These are phyloP conservation scores for Sarcodon aspratus DNA, from an alignment of 768 basidiomycete genomes.

Conservation along the genomic window DNA sequence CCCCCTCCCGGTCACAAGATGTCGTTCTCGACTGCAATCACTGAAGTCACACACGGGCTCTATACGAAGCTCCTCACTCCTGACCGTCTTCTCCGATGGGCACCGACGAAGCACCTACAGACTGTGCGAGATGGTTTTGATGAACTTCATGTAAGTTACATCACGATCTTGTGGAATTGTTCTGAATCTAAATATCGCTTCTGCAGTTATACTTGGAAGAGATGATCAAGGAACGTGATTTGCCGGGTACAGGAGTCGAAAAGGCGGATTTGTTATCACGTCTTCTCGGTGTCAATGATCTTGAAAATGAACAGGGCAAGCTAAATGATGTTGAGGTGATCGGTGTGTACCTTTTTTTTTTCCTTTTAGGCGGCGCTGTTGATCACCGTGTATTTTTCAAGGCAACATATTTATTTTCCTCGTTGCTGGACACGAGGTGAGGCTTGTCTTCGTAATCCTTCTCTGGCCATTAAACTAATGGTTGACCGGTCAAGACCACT, in stretches of 20 bases:
- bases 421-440: conserved; percentile 49
- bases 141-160: conserved; percentile 16
- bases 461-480: too few relatives aligned
- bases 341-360: conserved; percentile 10
- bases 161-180: not conserved
- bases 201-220: conserved; percentile 34
- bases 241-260: conserved; percentile 22
- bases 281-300: conserved; percentile 37
- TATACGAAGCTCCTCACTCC: conserved; percentile 16
- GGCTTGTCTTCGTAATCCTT: not conserved
- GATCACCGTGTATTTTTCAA: not conserved
- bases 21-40: conserved; percentile 20
- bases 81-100: conserved; percentile 11
- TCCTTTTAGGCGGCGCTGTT: too few relatives aligned
- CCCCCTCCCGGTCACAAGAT: conserved; percentile 27
- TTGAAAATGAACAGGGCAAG: conserved; percentile 13
- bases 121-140: conserved; percentile 12
- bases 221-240: conserved; percentile 38
- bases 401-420: conserved; percentile 30
- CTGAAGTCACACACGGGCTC: conserved; percentile 16
- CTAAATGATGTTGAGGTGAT: conserved; percentile 33
- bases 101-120: conserved; percentile 10
- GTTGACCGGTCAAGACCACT: conserved; percentile 14
- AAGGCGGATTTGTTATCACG: conserved; percentile 41
- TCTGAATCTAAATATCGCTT: too few relatives aligned